Evolutionary conservation across 805 yeast species (phyloP), one percentile per base, ranked within the genome.

Genomic region (Kockiozyma suomiensis): DNA sequence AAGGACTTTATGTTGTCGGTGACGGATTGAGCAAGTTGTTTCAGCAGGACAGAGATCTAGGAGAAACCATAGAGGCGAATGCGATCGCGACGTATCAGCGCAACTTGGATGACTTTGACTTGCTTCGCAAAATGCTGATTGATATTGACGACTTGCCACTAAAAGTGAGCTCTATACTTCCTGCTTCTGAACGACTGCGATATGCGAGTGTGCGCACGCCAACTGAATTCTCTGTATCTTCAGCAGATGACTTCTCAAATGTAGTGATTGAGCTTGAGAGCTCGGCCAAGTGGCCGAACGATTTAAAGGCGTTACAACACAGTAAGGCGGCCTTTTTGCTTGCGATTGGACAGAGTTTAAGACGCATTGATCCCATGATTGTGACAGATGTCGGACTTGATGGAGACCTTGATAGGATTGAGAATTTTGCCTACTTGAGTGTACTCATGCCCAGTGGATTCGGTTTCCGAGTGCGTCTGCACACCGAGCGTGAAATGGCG

Each of bases 251-350:
- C 8, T 84, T 90, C 78, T 89, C 87, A 68, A 92, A 88, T 46
- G 85, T 86, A 15, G 80, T 94, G 8, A 72, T 94, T 38, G 96
- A 92, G 73, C 90, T 94, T 73, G 99, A 94, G 75, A 78, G 88
- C 2, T 89, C 97, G 1, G 80, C 83, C n/a, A 85, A 85, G 72
- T 94, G 99, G 99, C 99, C 99, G 1, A 96, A 89, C 73, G 97
- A 94, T 72, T 72, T 90, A 4, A 75, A 79, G 41, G 91, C 97
- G 1, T 75, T 91, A 56, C 98, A 94, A 72, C 86, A 87, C 69
- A 87, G 96, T 15, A 94, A 94, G 70, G 83, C 96, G 33, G 98
- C 98, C 6, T 90, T 94, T 67, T 76, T 93, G 68, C 72, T 94
- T 55, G 87, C 87, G 67, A 82, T 92, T 23, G 81, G 83, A 53